Evolutionary conservation across 2,329 filamentous ascomycete species (phyloP).

Genomic region (Aspergillus ibericus): DNA sequence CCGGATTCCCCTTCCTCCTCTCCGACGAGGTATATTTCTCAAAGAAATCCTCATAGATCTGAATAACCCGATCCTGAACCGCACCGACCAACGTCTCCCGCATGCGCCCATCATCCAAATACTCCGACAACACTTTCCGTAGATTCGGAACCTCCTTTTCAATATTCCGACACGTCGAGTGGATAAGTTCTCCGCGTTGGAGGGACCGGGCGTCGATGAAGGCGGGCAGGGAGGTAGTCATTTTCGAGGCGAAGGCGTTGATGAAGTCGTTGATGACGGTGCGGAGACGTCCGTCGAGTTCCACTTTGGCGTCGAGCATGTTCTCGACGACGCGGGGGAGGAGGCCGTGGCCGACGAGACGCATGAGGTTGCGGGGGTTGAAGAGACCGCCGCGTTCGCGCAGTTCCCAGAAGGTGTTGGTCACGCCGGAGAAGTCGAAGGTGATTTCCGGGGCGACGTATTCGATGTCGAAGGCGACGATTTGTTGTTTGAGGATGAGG

Average conservation of each 20-base stretch:
- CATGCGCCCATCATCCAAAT: conserved; percentile 64
- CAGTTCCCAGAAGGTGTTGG: conserved; percentile 67
- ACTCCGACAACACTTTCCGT: conserved; percentile 59
- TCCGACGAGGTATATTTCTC: conserved; percentile 50
- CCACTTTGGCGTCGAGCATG: conserved; percentile 70
- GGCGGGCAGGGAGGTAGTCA: conserved; percentile 52
- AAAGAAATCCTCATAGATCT: conserved; percentile 65
- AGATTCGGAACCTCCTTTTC: conserved; percentile 60
- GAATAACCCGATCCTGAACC: conserved; percentile 63
- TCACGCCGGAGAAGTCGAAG: conserved; percentile 66
- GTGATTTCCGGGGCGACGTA: conserved; percentile 65
- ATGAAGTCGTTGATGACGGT: conserved; percentile 68
- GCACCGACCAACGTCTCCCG: conserved; percentile 66
- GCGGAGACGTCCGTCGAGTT: conserved; percentile 63
- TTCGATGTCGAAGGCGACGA: conserved; percentile 93
- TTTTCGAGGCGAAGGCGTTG: conserved; percentile 56
- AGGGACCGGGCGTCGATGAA: conserved; percentile 40
- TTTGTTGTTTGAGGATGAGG: conserved; percentile 90
- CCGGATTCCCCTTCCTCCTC: conserved; percentile 34
- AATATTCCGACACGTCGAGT: conserved; percentile 54
- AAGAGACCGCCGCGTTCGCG: conserved; percentile 65
- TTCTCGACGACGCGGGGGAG: conserved; percentile 68
- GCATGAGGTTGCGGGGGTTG: conserved; percentile 63
- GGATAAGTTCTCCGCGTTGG: conserved; percentile 43
- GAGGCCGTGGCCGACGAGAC: conserved; percentile 58